phyloP scores from a whole-genome alignment of 164 flowering plant genomes.

The Akebia trifoliata region DNA sequence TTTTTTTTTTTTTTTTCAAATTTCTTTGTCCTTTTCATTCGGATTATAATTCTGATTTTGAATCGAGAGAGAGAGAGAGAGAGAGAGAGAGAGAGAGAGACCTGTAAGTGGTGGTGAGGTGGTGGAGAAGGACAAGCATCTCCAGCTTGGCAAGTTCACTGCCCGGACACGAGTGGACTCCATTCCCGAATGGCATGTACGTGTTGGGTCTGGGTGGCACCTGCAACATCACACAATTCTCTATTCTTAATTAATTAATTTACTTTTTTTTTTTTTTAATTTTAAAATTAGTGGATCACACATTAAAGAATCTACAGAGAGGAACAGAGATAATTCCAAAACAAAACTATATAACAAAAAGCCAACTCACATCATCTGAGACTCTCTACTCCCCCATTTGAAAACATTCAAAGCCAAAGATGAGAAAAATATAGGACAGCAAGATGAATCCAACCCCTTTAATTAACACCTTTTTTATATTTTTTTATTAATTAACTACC shows the following conservation, averaged over 20 bases:
- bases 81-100: constrained; percentile 23
- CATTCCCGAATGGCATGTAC: constrained; percentile 85
- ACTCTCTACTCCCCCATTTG: no score
- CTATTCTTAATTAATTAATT: neutral
- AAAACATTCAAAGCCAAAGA: neutral
- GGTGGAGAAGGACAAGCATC: constrained; percentile 73
- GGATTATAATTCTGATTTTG: neutral
- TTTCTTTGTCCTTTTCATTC: no score
- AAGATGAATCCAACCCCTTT: no score
- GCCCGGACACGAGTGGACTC: constrained; percentile 88
- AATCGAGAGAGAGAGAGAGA: no score
- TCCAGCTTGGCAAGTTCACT: constrained; percentile 91
- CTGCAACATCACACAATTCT: constrained; percentile 32
- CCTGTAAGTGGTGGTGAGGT: constrained; percentile 69
- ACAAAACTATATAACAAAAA: no score
- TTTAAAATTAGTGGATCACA: no score
- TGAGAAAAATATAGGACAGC: no score
- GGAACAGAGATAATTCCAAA: constrained; percentile 3
- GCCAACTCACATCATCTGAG: neutral
- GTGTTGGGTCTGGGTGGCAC: constrained; percentile 72
- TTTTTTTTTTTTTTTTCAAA: no score
- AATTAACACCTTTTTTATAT: no score
- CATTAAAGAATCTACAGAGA: neutral
- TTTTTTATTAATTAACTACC: no score
- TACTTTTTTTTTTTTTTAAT: no score